Conservation (phyloP, 1,284 basidiomycete genomes). For the Sphaerobolus stellatus region DNA sequence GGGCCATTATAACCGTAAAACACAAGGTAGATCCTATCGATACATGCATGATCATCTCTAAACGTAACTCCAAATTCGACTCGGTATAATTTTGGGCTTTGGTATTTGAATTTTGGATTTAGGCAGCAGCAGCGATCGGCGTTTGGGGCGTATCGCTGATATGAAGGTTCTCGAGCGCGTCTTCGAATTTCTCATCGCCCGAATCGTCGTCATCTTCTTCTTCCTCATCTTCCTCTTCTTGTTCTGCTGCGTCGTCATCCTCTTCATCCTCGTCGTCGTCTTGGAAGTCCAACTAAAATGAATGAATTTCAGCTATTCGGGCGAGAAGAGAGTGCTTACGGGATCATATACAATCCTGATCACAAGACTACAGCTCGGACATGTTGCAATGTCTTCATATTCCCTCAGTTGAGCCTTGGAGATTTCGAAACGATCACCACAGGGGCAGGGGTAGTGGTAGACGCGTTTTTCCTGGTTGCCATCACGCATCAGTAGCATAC, state of each 20-base stretch:
- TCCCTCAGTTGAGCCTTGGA: conserved; percentile 82
- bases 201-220: neutral
- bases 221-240: conserved; percentile 5
- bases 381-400: conserved; percentile 95
- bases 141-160: conserved; percentile 1
- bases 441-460: conserved; percentile 97
- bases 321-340: conserved; percentile 49
- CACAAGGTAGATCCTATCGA: no score
- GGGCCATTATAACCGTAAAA: no score
- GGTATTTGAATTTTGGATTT: no score
- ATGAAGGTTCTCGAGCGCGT: conserved; percentile 8
- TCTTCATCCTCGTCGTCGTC: conserved; percentile 13
- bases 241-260: neutral
- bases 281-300: conserved; percentile 9
- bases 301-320: neutral
- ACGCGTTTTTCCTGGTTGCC: conserved; percentile 63
- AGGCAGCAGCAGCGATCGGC: neutral
- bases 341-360: conserved; percentile 96
- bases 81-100: no score
- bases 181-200: conserved; percentile 3
- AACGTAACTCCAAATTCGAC: no score
- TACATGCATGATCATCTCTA: no score
- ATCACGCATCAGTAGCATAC: no score
- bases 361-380: conserved; percentile 93
- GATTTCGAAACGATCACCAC: conserved; percentile 98